Evolutionary conservation across 306 rosid species (phyloP).

Genomic region (Cucurbita maxima): DNA sequence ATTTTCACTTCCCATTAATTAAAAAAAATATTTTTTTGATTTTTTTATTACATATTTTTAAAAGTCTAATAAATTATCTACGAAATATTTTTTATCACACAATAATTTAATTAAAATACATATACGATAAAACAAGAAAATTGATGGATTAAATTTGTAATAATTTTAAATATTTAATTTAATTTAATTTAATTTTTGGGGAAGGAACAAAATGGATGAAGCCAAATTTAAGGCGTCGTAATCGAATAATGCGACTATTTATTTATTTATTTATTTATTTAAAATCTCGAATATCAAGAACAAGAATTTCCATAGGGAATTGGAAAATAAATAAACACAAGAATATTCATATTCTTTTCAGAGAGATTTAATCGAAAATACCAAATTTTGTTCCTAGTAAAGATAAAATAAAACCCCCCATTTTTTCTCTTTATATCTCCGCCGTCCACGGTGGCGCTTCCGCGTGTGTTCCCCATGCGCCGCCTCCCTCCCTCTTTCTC

Average conservation of each 20-base stretch:
- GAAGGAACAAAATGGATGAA: not conserved
- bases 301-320: not conserved
- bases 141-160: not conserved
- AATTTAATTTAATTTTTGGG: not conserved
- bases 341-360: not conserved
- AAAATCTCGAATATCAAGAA: not conserved
- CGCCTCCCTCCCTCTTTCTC: not conserved
- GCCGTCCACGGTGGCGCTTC: not conserved
- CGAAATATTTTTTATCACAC: too few relatives aligned
- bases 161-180: too few relatives aligned
- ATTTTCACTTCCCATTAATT: too few relatives aligned
- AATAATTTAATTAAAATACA: too few relatives aligned
- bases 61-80: too few relatives aligned
- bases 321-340: not conserved
- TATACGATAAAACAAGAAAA: too few relatives aligned
- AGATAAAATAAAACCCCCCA: too few relatives aligned
- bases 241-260: not conserved
- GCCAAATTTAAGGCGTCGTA: not conserved
- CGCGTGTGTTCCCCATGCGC: not conserved
- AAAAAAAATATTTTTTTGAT: too few relatives aligned
- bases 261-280: too few relatives aligned
- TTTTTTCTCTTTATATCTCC: not conserved
- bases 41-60: too few relatives aligned
- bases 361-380: too few relatives aligned
- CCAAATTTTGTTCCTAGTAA: not conserved